Percentiles rank a stretch among this genome's conserved stretches.
phyloP scores from a whole-genome alignment of 345 rosid genomes.

The Brassica nigra region DNA sequence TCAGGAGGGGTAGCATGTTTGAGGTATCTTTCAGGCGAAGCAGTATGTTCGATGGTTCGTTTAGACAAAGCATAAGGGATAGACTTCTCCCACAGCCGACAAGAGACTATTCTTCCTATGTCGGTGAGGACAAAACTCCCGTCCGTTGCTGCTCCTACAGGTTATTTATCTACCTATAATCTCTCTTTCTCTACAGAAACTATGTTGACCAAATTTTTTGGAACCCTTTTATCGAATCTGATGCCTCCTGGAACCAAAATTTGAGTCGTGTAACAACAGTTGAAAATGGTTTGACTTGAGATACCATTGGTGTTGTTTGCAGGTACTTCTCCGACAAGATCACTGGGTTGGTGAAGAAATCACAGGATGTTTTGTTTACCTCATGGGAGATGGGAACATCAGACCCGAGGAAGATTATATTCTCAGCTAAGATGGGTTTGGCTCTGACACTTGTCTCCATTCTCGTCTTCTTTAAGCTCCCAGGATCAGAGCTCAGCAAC shows the following conservation, averaged over 20 bases:
- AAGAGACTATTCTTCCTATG: constrained; percentile 1
- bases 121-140: constrained; percentile 5
- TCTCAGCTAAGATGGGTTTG: constrained; percentile 78
- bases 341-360: constrained; percentile 19
- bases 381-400: constrained; percentile 67
- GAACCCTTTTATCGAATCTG: constrained; percentile 5
- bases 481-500: constrained; percentile 53
- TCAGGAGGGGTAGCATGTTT: constrained; percentile 39
- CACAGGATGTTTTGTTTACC: constrained; percentile 35
- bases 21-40: constrained; percentile 41
- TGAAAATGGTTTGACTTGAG: constrained; percentile 9
- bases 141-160: constrained; percentile 40
- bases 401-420: constrained; percentile 81
- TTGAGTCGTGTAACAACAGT: constrained; percentile 2
- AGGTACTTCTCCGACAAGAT: constrained; percentile 37
- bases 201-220: constrained; percentile 5
- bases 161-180: constrained; percentile 19
- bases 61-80: constrained; percentile 39
- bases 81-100: constrained; percentile 34
- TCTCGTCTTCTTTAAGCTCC: constrained; percentile 64
- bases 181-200: not conserved
- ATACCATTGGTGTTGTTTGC: constrained; percentile 16
- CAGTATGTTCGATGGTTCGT: constrained; percentile 39
- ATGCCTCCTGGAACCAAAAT: constrained; percentile 16
- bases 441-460: constrained; percentile 68